These are phyloP conservation scores for Letharia lupina DNA, from an alignment of 495 filamentous ascomycete genomes.

Conservation along the genomic window DNA sequence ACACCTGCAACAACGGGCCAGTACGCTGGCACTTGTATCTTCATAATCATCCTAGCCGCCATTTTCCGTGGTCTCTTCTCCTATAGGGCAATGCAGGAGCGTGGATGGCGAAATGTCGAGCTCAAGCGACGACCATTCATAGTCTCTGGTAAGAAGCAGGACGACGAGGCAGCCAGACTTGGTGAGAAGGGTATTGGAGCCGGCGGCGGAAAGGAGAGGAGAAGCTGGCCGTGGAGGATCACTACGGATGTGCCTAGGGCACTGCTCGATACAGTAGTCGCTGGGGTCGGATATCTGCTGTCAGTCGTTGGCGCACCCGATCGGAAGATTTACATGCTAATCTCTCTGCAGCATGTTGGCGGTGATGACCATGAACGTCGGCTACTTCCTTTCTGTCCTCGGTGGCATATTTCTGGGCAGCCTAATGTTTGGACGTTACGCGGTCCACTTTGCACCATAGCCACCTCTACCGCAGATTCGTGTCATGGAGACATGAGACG, in stretches of 20 bases:
- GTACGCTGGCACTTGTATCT: constrained; percentile 83
- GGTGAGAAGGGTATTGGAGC: constrained; percentile 34
- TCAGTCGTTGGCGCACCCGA: constrained; percentile 39
- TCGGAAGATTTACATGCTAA: constrained; percentile 13
- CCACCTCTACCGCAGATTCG: background rate
- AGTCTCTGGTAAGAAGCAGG: constrained; percentile 50
- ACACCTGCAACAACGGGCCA: constrained; percentile 54
- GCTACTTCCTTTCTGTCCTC: constrained; percentile 83
- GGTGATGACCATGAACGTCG: constrained; percentile 93
- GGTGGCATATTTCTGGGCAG: constrained; percentile 82
- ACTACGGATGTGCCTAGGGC: constrained; percentile 72
- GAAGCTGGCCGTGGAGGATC: constrained; percentile 60
- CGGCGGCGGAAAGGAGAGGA: background rate
- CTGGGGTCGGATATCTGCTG: constrained; percentile 80
- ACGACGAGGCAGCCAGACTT: constrained; percentile 33
- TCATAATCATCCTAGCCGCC: constrained; percentile 64
- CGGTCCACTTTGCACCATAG: background rate
- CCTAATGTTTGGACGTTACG: constrained; percentile 59
- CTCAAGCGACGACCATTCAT: constrained; percentile 65
- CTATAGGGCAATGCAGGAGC: constrained; percentile 49
- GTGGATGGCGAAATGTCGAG: constrained; percentile 51
- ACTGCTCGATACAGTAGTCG: constrained; percentile 54
- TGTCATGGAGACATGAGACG: background rate
- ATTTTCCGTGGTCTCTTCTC: constrained; percentile 62
- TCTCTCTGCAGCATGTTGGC: constrained; percentile 69